These are phyloP conservation scores for Acanthamoeba rhysodes DNA, from an alignment of 208 protist species.

Conservation along the genomic window DNA sequence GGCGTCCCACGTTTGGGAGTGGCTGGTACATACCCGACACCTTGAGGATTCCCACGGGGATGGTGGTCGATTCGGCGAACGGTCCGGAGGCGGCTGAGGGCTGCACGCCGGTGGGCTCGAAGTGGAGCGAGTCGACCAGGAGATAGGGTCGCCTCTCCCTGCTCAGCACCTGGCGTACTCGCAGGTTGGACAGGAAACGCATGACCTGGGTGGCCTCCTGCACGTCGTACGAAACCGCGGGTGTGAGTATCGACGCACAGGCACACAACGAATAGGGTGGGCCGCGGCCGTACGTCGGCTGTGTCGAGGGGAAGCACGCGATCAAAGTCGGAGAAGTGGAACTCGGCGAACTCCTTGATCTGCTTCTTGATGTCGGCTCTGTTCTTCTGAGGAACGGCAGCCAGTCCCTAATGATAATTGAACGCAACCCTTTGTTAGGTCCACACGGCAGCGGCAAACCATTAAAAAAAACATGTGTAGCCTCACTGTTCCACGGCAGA, in stretches of 20 bases:
- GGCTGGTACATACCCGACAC: conserved; percentile 51
- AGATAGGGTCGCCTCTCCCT: conserved; percentile 74
- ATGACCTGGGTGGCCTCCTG: conserved; percentile 70
- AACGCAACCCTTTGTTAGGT: background rate
- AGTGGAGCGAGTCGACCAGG: conserved; percentile 62
- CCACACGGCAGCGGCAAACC: background rate
- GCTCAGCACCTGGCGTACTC: conserved; percentile 59
- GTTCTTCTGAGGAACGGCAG: conserved; percentile 65
- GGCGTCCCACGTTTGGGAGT: background rate
- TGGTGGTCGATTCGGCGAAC: conserved; percentile 2
- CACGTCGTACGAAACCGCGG: background rate
- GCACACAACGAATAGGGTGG: background rate
- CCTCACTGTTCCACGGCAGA: conserved; percentile 24
- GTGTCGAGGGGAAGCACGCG: conserved; percentile 75
- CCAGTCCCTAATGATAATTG: conserved; percentile 27
- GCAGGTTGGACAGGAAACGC: conserved; percentile 75
- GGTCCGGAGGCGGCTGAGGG: background rate
- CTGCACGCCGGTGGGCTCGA: conserved; percentile 20
- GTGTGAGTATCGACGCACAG: background rate
- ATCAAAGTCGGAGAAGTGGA: conserved; percentile 70
- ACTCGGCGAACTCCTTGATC: conserved; percentile 66
- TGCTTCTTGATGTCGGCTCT: conserved; percentile 72
- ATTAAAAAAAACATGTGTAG: background rate
- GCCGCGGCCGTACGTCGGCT: conserved; percentile 32
- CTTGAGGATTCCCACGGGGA: conserved; percentile 57